phyloP scores from a whole-genome alignment of 2,329 filamentous ascomycete genomes.

The Plectosphaerella sp. region DNA sequence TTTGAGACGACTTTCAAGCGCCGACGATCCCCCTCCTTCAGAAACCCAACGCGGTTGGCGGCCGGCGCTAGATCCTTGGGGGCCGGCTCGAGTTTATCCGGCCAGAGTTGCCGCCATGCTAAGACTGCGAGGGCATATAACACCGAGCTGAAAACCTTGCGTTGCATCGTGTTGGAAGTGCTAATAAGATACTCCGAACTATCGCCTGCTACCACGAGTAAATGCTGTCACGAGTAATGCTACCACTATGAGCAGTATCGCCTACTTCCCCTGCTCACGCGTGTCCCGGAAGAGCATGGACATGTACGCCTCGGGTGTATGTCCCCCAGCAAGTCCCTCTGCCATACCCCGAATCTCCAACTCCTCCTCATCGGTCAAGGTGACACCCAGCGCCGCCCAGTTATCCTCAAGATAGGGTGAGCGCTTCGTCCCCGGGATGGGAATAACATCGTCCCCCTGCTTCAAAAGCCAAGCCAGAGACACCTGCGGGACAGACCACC shows the following conservation, averaged over 20 bases:
- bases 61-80: too few species aligned
- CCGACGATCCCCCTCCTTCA: too few species aligned
- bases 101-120: too few species aligned
- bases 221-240: too few species aligned
- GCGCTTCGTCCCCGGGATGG: slow-evolving; percentile 30
- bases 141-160: too few species aligned
- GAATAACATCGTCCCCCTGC: slow-evolving; percentile 37
- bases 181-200: too few species aligned
- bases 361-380: slow-evolving; percentile 18
- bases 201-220: too few species aligned
- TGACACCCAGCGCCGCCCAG: slow-evolving; percentile 17
- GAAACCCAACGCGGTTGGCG: too few species aligned
- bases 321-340: slow-evolving; percentile 9
- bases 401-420: slow-evolving; percentile 25
- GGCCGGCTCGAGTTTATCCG: too few species aligned
- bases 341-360: slow-evolving; percentile 16
- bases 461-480: slow-evolving; percentile 51
- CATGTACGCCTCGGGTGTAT: background rate
- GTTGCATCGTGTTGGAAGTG: too few species aligned
- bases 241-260: background rate
- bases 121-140: too few species aligned
- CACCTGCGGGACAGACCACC: slow-evolving; percentile 44
- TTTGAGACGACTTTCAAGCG: too few species aligned
- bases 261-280: background rate
- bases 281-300: background rate